phyloP scores from a whole-genome alignment of 129 eudicot genomes.

The Chrysanthemum makinoi region DNA sequence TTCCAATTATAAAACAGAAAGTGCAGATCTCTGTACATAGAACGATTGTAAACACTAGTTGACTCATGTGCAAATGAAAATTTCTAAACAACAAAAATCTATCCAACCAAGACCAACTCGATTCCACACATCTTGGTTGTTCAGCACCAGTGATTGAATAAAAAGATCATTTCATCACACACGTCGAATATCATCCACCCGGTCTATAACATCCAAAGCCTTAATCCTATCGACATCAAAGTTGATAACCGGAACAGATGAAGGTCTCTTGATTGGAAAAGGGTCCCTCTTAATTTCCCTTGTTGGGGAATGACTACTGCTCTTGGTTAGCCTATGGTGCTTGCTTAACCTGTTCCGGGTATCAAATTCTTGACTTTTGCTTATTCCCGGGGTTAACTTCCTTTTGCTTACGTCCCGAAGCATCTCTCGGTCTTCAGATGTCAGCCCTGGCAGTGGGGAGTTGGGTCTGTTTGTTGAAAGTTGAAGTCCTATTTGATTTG shows the following conservation, averaged over 20 bases:
- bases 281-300: conserved; percentile 57
- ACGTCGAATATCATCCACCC: conserved; percentile 65
- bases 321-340: conserved; percentile 75
- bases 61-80: conserved; percentile 22
- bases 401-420: conserved; percentile 76
- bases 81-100: conserved; percentile 23
- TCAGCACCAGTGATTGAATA: conserved; percentile 7
- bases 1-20: conserved; percentile 27
- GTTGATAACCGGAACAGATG: conserved; percentile 68
- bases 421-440: conserved; percentile 84
- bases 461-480: conserved; percentile 39
- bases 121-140: conserved; percentile 9
- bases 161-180: conserved; percentile 12
- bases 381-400: conserved; percentile 87
- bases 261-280: conserved; percentile 64
- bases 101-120: conserved; percentile 16
- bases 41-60: not conserved
- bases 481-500: conserved; percentile 61
- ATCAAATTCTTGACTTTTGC: conserved; percentile 91
- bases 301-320: conserved; percentile 85
- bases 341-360: conserved; percentile 51
- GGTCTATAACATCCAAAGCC: conserved; percentile 90
- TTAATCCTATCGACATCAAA: conserved; percentile 66
- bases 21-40: conserved; percentile 33
- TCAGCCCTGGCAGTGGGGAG: conserved; percentile 56